phyloP scores from a whole-genome alignment of 2,329 filamentous ascomycete species.

The Neobulgaria alba region DNA sequence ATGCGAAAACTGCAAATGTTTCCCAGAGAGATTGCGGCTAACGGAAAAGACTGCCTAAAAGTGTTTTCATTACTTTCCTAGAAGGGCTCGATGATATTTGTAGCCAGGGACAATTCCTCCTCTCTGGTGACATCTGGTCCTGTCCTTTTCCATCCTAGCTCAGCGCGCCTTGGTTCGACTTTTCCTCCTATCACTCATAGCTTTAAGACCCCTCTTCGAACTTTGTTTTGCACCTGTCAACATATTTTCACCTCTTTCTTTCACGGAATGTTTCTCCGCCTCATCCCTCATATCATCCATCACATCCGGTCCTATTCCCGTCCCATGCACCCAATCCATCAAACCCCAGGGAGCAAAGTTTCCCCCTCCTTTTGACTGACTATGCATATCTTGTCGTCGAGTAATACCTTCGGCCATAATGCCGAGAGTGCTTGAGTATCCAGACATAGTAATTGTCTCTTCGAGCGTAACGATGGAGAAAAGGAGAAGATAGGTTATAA shows the following conservation, averaged over 20 bases:
- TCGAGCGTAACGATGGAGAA: constrained; percentile 54
- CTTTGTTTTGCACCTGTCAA: constrained; percentile 28
- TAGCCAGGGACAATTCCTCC: too few relatives aligned
- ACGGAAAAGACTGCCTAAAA: too few relatives aligned
- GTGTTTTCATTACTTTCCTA: too few relatives aligned
- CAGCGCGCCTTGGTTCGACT: too few relatives aligned
- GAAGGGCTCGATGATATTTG: too few relatives aligned
- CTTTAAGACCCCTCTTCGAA: constrained; percentile 29
- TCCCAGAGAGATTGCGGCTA: too few relatives aligned
- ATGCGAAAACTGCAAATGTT: too few relatives aligned
- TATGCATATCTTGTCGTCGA: constrained; percentile 45
- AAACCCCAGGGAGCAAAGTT: constrained; percentile 56
- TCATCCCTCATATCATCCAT: constrained; percentile 46
- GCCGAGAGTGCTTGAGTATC: constrained; percentile 51
- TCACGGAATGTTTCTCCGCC: constrained; percentile 44
- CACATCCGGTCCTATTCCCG: constrained; percentile 43
- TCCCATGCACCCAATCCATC: constrained; percentile 53
- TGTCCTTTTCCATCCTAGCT: too few relatives aligned
- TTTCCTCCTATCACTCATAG: constrained; percentile 20
- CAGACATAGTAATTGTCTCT: constrained; percentile 58
- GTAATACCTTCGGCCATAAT: constrained; percentile 45
- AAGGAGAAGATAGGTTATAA: constrained; percentile 63
- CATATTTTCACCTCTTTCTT: constrained; percentile 32
- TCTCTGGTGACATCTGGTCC: too few relatives aligned
- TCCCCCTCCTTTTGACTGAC: constrained; percentile 44